Base-by-base conservation (phyloP, 176 grass and related monocot genomes). In the Aechmea fasciata region DNA sequence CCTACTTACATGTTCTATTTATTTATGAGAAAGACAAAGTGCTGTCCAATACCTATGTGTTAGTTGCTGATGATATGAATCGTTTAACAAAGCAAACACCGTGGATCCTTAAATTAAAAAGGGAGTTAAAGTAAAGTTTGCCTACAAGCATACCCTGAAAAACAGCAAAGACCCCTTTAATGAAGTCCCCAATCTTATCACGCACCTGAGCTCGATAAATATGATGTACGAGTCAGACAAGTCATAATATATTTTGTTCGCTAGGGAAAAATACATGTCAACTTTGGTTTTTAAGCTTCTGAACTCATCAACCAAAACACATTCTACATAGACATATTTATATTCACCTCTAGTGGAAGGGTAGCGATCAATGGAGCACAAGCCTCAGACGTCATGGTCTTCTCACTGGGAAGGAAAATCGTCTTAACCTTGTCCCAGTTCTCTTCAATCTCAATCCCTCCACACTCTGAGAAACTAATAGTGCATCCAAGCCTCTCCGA, bases 151-250 rank as follows among this genome's bases (percentile, higher is more conserved):
- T 79, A 96, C 92, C 88, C 86, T 89, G 83, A 81, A 96, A 91
- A n/a, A 96, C 92, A 73, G 81, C 52, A 77, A 96, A 96, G 47
- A 91, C 92, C 57, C 83, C 88, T 77, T 77, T 88, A 19, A 96
- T 84, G 64, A 96, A 96, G 50, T 88, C 88, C 54, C 83, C 92
- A 48, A 96, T 91, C 68, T 91, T 96, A 47, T 75, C 87, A 10
- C 88, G 81, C 14, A 90, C 85, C 88, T 96, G 59, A 77, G 52
- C 53, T 1, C 11, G 3, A 49, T 47, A 48, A 47, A 47, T 48
- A n/a, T 49, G 65, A 67, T 47, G 29, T 20, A 67, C 17, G 55
- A n/a, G n/a, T 49, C 5, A 67, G 65, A 13, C n/a, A 9, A 18
- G 65, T 11, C 4, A 23, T 23, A 49, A 48, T 11, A 18, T 61